Percentiles rank a stretch among this genome's conserved stretches.
Conservation (phyloP, 73 alveolate genomes). For the Paramecium biaurelia region DNA sequence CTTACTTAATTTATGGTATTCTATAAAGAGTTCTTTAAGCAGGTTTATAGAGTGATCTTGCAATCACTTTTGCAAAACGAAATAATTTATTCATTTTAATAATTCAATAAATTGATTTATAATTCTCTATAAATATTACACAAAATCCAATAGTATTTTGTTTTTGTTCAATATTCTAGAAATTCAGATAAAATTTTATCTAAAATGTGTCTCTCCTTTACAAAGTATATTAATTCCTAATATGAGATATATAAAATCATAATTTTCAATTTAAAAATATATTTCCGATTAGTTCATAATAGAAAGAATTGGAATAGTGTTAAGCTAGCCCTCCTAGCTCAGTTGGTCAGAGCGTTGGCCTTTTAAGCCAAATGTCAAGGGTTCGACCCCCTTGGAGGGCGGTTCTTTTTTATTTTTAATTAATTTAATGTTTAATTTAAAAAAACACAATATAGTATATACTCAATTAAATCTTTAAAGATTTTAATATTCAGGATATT, state of each 20-base stretch:
- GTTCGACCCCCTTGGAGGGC: conserved; percentile 62
- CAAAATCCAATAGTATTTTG: not conserved
- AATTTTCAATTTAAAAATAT: not conserved
- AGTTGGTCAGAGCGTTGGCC: conserved; percentile 56
- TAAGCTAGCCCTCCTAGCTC: conserved; percentile 52
- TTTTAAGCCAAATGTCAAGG: conserved; percentile 54
- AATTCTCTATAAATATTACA: not conserved
- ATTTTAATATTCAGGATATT: not conserved
- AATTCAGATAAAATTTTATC: not conserved
- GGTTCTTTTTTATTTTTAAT: not conserved
- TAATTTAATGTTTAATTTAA: not conserved
- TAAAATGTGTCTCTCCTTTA: not conserved
- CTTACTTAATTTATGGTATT: not conserved
- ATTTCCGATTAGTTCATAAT: not conserved
- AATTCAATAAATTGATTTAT: not conserved
- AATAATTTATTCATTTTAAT: not conserved
- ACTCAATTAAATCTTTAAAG: not conserved
- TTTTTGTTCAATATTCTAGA: not conserved
- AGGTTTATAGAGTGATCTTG: not conserved
- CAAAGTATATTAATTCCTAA: not conserved
- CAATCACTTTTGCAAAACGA: conserved; percentile 10
- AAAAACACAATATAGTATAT: not conserved
- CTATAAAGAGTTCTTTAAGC: not conserved
- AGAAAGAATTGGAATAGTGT: not conserved
- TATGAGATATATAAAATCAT: no score